phyloP scores from a whole-genome alignment of 345 rosid species.

The Brassica cretica region DNA sequence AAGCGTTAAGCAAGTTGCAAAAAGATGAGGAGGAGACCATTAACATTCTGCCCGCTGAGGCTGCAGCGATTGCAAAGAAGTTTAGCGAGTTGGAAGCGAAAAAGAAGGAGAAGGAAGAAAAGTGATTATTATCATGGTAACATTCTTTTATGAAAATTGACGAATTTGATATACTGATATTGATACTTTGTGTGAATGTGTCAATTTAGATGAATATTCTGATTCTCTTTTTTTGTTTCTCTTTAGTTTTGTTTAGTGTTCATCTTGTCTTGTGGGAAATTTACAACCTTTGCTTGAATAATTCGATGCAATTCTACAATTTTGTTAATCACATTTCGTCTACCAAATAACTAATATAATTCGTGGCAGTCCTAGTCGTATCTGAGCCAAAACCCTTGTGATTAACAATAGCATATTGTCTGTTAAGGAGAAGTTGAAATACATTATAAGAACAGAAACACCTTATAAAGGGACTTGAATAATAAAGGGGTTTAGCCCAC shows the following conservation, averaged over 20 bases:
- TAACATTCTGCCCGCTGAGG: background rate
- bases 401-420: background rate
- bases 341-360: background rate
- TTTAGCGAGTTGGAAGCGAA: background rate
- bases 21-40: background rate
- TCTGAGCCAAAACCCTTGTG: background rate
- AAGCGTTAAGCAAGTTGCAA: background rate
- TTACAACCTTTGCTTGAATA: background rate
- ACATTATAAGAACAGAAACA: background rate
- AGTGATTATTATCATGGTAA: background rate
- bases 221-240: background rate
- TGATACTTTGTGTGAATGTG: background rate
- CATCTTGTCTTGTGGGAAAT: background rate
- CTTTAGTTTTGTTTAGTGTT: background rate
- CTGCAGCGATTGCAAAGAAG: background rate
- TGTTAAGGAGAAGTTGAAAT: background rate
- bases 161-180: background rate
- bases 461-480: background rate
- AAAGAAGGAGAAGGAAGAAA: background rate
- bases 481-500: background rate
- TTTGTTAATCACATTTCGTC: background rate
- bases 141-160: background rate
- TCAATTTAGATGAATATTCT: background rate
- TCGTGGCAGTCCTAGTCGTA: background rate
- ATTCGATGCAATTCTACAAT: background rate